Base-by-base conservation (phyloP, 1,284 basidiomycete species). In the Rhodotorula sp. region DNA sequence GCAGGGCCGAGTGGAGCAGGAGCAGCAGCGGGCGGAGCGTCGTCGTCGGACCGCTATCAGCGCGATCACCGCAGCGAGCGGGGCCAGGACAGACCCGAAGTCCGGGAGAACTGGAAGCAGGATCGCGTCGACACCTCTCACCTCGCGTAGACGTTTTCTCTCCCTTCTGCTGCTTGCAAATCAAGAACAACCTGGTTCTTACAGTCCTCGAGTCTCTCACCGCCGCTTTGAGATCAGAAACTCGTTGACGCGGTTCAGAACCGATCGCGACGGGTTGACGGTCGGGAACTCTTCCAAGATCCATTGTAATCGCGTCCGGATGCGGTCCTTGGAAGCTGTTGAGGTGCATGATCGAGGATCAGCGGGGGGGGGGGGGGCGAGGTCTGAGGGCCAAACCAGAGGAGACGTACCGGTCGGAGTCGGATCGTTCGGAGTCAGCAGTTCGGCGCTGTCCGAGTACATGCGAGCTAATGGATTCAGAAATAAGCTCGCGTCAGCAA, bases 221-320 rank as follows among this genome's bases (percentile, higher is more conserved):
- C 61, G 58, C 48, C 54, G 31, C 57, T 50, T 59, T 10, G 58
- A 60, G 49, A 78, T 71, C 5, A 78, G 47, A 18, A 64, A 75
- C 26, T 73, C 71, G 62, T 79, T 79, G 50, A 77, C 71, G 2
- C 71, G 59, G 45, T 77, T 75, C 45, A 79, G 71, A 4, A 74
- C 67, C 16, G 69, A 67, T 26, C 76, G 71, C 4, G 73, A 75
- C 2, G 78, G 78, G 57, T 77, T 77, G 58, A 77, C 58, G 10
- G 70, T 65, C 8, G 72, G 68, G 52, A 74, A 71, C 12, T 55
- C 65, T 38, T 70, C 73, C 56, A 79, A 66, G 54, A 79, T 68
- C 76, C 76, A 77, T 62, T 78, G 70, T 2, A 78, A 63, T 16
- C 77, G 67, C 2, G 60, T 52, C 0, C 73, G 63, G 38, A 79